Evolutionary conservation across 169 alveolate genomes (phyloP), one percentile per base, ranked within the genome.

Genomic region (Cardiosporidium cionae): DNA sequence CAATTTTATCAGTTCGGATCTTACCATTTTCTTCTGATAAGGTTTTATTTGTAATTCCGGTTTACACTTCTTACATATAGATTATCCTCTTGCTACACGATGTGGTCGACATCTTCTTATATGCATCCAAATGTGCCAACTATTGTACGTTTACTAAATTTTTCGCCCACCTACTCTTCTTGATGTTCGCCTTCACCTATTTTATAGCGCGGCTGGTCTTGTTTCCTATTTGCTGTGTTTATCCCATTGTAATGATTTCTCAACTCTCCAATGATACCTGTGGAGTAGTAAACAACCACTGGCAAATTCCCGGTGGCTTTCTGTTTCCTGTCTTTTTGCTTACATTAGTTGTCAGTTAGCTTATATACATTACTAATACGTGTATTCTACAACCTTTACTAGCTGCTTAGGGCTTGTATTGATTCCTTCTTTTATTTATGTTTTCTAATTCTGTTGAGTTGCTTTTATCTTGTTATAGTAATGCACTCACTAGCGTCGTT

Each of bases 211-310:
- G 86, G 22, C 68, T 80, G n/a, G 28, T 80, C 31, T 32, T 68
- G 28, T 80, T 54, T 33, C 86, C 86, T 4, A 1, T 54, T 31
- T 37, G 54, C n/a, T 80, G 86, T 65, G 82, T 80, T 31, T 23
- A 65, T 32, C 79, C 85, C 22, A 25, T 63, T 3, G 35, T 79
- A 33, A 64, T 67, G 33, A 32, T 73, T 7, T 29, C 52, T 7
- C 53, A 23, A 32, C 62, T 68, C 16, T 0, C 27, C 7, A 65
- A 32, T 29, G 29, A 66, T 9, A 52, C 76, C 34, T 65, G 32
- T 16, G 70, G 52, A 54, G 34, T 36, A 3, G 62, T 78, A 4
- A 32, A 28, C n/a, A 6, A 22, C 23, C 68, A 62, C 54, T 70
- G 32, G 69, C 22, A 35, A 7, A 37, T 70, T 31, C 84, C 84